Conservation (phyloP, 1,284 basidiomycete genomes). For the Apiotrichum mycotoxinovorans region DNA sequence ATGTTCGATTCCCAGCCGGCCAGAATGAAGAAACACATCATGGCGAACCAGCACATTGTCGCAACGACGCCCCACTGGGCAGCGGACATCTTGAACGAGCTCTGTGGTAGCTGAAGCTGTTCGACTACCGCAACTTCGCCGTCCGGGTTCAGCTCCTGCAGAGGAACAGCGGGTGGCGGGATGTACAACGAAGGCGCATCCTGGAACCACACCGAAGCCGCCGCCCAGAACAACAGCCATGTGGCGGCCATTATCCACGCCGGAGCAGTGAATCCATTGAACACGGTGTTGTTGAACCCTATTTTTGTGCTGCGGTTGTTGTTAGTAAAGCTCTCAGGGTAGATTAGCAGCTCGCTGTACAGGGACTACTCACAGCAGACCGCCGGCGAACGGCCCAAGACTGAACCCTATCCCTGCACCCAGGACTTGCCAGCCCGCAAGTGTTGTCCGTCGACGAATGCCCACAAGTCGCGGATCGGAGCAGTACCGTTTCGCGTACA, state of each 20-base stretch:
- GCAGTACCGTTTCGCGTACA: conserved; percentile 15
- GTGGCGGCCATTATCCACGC: conserved; percentile 9
- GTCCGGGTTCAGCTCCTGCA: too few relatives aligned
- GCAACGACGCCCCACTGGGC: conserved; percentile 1
- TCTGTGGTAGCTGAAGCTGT: neutral
- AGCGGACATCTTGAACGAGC: neutral
- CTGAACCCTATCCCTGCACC: conserved; percentile 8
- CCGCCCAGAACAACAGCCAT: conserved; percentile 8
- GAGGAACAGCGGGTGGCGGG: too few relatives aligned
- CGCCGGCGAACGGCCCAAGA: conserved; percentile 11
- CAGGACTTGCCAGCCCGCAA: conserved; percentile 14
- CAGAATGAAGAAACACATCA: conserved; percentile 12
- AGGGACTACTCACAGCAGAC: conserved; percentile 11
- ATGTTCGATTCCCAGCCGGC: conserved; percentile 12
- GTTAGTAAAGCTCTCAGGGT: neutral
- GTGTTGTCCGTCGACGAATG: conserved; percentile 7
- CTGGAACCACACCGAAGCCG: neutral
- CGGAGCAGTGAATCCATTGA: conserved; percentile 11
- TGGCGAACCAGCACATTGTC: conserved; percentile 12
- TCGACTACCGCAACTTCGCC: too few relatives aligned
- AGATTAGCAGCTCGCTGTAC: too few relatives aligned
- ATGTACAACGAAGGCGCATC: neutral
- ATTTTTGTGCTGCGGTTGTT: conserved; percentile 4
- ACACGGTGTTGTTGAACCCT: neutral
- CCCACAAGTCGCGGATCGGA: conserved; percentile 9